These are phyloP conservation scores for Euphorbia tirucalli DNA, from an alignment of 345 rosid species.

Conservation along the genomic window DNA sequence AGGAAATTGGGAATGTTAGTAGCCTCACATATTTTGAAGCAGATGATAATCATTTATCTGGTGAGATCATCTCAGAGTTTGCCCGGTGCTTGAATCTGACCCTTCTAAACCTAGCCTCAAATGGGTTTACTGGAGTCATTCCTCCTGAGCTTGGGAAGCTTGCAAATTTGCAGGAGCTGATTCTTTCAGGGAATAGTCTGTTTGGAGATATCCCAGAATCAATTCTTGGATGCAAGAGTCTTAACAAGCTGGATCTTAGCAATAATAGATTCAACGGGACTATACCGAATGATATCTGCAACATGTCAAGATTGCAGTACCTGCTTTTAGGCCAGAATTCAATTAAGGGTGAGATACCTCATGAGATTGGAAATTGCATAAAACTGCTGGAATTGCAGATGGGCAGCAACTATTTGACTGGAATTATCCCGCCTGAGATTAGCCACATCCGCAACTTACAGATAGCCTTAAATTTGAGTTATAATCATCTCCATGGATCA, in stretches of 20 bases:
- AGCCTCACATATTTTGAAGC: conserved; percentile 94
- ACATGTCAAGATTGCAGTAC: conserved; percentile 35
- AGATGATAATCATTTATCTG: conserved; percentile 74
- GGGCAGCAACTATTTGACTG: conserved; percentile 36
- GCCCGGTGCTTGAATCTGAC: conserved; percentile 79
- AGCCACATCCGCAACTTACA: conserved; percentile 36
- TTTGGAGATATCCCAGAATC: conserved; percentile 75
- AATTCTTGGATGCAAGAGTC: conserved; percentile 73
- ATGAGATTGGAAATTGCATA: conserved; percentile 30
- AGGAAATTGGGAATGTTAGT: conserved; percentile 66
- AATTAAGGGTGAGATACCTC: conserved; percentile 37
- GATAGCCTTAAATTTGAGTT: conserved; percentile 36
- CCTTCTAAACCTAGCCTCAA: conserved; percentile 76
- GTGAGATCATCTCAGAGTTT: conserved; percentile 71
- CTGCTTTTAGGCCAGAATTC: conserved; percentile 33
- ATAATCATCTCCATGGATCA: conserved; percentile 34
- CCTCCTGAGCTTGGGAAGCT: conserved; percentile 77
- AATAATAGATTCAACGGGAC: conserved; percentile 35
- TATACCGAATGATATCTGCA: conserved; percentile 30
- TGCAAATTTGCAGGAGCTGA: conserved; percentile 78
- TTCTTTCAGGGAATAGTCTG: conserved; percentile 77
- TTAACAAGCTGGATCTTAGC: conserved; percentile 49
- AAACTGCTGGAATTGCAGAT: conserved; percentile 32
- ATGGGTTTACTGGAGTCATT: conserved; percentile 75
- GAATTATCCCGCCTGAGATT: conserved; percentile 33